Evolutionary conservation across 768 basidiomycete genomes (phyloP).

Genomic region (Lactarius psammicola): DNA sequence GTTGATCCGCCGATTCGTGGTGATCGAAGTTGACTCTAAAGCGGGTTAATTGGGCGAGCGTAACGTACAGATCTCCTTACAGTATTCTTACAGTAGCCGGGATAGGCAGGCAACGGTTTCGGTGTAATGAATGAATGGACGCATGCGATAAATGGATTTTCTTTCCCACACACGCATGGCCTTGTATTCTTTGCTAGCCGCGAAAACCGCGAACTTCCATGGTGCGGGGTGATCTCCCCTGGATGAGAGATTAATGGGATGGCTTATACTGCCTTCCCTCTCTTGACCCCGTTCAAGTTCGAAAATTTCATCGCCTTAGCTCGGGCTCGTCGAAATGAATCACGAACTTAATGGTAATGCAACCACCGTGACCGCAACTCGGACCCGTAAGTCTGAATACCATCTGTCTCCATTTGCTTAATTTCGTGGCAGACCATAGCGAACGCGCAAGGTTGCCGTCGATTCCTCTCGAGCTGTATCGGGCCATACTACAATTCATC

Average conservation of each 20-base stretch:
- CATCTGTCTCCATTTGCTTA: background rate
- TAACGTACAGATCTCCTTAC: background rate
- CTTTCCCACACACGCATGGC: background rate
- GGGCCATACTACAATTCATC: conserved; percentile 16
- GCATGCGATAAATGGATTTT: background rate
- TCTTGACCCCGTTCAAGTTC: background rate
- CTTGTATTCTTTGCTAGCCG: background rate
- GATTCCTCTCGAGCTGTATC: conserved; percentile 19
- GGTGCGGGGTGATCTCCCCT: background rate
- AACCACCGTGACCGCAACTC: background rate
- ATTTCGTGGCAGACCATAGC: background rate
- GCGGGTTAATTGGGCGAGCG: background rate
- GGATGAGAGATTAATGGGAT: background rate
- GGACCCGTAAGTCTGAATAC: background rate
- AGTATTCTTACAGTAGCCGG: background rate
- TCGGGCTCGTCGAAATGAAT: background rate
- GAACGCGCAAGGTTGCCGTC: background rate
- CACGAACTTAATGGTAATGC: background rate
- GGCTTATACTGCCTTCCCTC: background rate
- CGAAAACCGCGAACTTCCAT: too few relatives aligned
- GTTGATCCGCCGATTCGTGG: conserved; percentile 77
- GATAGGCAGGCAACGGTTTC: conserved; percentile 6
- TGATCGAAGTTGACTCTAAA: conserved; percentile 38
- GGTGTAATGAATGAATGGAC: background rate
- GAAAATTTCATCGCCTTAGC: background rate